Evolutionary conservation across 176 grass and related monocot genomes (phyloP).

Genomic region (Aegilops bicornis): DNA sequence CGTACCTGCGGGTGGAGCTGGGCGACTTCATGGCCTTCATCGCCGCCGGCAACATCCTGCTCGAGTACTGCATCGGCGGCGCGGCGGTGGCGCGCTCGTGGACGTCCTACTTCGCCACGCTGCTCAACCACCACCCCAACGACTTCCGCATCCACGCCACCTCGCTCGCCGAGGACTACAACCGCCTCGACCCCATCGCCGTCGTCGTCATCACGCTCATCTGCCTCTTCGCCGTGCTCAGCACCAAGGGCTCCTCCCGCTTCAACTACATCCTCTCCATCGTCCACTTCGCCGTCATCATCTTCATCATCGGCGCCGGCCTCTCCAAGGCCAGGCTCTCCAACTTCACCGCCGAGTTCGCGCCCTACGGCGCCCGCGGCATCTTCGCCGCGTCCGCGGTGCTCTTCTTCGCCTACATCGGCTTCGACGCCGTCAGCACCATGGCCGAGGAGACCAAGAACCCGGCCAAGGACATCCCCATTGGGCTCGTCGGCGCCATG

Average conservation of each 20-base stretch:
- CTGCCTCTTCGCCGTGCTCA: conserved; percentile 53
- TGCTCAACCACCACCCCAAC: conserved; percentile 51
- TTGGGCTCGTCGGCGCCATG: conserved; percentile 81
- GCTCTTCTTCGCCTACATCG: conserved; percentile 91
- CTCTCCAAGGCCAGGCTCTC: conserved; percentile 39
- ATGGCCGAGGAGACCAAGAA: conserved; percentile 93
- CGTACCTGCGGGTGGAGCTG: conserved; percentile 71
- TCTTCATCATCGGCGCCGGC: conserved; percentile 69
- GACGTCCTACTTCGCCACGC: conserved; percentile 95
- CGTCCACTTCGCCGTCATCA: conserved; percentile 58
- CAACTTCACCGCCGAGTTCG: conserved; percentile 56
- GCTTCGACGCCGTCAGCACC: conserved; percentile 87
- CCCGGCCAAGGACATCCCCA: conserved; percentile 68
- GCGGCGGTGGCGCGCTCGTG: conserved; percentile 68
- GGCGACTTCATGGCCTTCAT: conserved; percentile 79
- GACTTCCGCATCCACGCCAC: conserved; percentile 81
- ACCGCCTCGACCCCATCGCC: conserved; percentile 74
- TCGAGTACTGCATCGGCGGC: conserved; percentile 71
- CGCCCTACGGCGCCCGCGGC: conserved; percentile 53
- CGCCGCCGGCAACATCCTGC: conserved; percentile 73
- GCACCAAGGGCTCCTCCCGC: conserved; percentile 84
- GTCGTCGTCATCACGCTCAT: conserved; percentile 54
- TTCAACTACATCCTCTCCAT: conserved; percentile 91
- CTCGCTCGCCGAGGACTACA: conserved; percentile 55
- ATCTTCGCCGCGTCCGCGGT: conserved; percentile 70